phyloP scores from a whole-genome alignment of 805 yeast species.

The Candida stauntonica region DNA sequence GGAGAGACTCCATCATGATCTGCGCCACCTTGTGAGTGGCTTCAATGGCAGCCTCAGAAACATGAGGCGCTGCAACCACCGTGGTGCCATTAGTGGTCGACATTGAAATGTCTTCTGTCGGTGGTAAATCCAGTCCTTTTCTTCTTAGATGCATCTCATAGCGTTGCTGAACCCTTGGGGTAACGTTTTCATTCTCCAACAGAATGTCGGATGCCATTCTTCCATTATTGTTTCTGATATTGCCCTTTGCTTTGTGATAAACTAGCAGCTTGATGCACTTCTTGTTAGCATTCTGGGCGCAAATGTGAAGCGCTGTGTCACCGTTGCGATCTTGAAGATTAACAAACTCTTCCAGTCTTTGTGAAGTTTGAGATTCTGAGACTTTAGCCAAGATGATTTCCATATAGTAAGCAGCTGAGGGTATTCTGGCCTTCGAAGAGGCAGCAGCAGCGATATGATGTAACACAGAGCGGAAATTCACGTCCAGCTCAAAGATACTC shows the following conservation, averaged over 20 bases:
- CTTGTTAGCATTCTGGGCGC: slow-evolving; percentile 56
- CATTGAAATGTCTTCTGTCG: slow-evolving; percentile 6
- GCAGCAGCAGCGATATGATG: slow-evolving; percentile 81
- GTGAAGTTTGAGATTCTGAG: slow-evolving; percentile 57
- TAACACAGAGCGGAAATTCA: slow-evolving; percentile 67
- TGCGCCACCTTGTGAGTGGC: slow-evolving; percentile 48
- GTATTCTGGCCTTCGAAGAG: slow-evolving; percentile 59
- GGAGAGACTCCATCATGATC: slow-evolving; percentile 46
- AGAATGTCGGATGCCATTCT: slow-evolving; percentile 24
- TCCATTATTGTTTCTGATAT: slow-evolving; percentile 35
- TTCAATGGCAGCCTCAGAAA: slow-evolving; percentile 50
- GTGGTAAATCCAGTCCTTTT: slow-evolving; percentile 8
- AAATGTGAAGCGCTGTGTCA: slow-evolving; percentile 73
- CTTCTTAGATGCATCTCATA: slow-evolving; percentile 22
- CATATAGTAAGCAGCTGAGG: slow-evolving; percentile 79
- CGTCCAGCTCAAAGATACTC: slow-evolving; percentile 75
- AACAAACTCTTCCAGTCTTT: slow-evolving; percentile 53
- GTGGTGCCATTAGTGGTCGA: slow-evolving; percentile 7
- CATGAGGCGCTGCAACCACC: slow-evolving; percentile 34
- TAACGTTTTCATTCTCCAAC: slow-evolving; percentile 24
- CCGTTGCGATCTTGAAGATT: slow-evolving; percentile 74
- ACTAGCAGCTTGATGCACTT: slow-evolving; percentile 46
- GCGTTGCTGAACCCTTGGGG: slow-evolving; percentile 23
- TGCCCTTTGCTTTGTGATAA: slow-evolving; percentile 44
- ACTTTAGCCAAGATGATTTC: slow-evolving; percentile 72